Conservation (phyloP, 352 stramenopile species). For the Phytophthora crassamura region DNA sequence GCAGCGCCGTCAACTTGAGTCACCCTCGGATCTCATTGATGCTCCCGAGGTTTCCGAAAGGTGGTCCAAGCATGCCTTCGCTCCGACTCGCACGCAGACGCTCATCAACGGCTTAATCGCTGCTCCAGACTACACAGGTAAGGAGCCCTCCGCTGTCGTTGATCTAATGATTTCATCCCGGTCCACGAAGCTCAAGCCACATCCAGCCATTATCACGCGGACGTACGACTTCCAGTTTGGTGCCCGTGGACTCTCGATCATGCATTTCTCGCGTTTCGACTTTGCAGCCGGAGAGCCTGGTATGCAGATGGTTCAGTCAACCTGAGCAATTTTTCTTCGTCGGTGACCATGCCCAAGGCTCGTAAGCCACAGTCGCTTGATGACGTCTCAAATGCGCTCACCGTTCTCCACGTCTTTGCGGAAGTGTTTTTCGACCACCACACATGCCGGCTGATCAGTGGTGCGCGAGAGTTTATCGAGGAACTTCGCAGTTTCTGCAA, state of each 20-base stretch:
- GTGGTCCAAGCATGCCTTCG: constrained; percentile 8
- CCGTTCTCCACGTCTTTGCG: constrained; percentile 8
- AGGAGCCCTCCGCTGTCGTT: constrained; percentile 2
- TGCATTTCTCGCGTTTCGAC: constrained; percentile 23
- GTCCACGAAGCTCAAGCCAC: constrained; percentile 22
- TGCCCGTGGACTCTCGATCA: constrained; percentile 1
- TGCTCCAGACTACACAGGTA: constrained; percentile 12
- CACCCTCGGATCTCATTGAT: constrained; percentile 4
- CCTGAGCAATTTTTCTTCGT: constrained; percentile 12
- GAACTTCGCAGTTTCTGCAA: constrained; percentile 2
- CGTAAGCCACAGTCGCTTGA: not conserved
- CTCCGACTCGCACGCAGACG: not conserved
- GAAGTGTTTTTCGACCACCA: constrained; percentile 17
- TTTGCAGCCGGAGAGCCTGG: constrained; percentile 15
- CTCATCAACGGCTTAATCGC: not conserved
- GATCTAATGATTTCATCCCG: constrained; percentile 21
- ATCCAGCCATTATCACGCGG: constrained; percentile 12
- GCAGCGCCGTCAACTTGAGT: not conserved
- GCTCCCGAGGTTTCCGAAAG: not conserved
- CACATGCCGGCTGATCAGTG: not conserved
- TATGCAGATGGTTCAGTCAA: constrained; percentile 18
- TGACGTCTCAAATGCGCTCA: constrained; percentile 17
- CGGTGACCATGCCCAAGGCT: constrained; percentile 3
- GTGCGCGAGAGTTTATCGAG: constrained; percentile 3
- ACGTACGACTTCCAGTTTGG: constrained; percentile 23